phyloP scores from a whole-genome alignment of 2,329 filamentous ascomycete genomes.

The Claviceps quebecensis region DNA sequence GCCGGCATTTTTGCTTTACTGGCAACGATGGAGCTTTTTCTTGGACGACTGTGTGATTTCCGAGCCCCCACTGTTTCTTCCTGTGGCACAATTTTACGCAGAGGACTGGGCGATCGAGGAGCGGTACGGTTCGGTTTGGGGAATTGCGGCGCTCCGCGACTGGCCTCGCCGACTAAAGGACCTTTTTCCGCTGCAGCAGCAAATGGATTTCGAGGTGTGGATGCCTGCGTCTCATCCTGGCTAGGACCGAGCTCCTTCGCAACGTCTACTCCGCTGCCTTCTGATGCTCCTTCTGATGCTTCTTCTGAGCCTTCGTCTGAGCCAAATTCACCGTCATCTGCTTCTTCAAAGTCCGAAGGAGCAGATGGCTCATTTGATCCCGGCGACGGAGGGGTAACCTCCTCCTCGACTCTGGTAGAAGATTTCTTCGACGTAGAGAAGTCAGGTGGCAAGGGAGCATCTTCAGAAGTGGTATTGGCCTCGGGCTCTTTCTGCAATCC shows the following conservation, averaged over 20 bases:
- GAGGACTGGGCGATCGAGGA: constrained; percentile 59
- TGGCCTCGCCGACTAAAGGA: constrained; percentile 42
- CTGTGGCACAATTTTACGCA: constrained; percentile 43
- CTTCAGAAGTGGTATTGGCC: constrained; percentile 12
- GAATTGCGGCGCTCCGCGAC: constrained; percentile 36
- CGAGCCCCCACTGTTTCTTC: constrained; percentile 33
- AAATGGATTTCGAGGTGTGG: constrained; percentile 47
- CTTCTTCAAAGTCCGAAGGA: constrained; percentile 27
- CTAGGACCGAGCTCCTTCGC: constrained; percentile 47
- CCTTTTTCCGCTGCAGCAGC: constrained; percentile 29
- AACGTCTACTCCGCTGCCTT: constrained; percentile 51
- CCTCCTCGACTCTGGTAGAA: constrained; percentile 19
- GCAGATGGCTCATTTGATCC: constrained; percentile 20
- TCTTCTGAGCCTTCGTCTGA: constrained; percentile 36
- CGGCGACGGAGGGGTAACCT: constrained; percentile 26
- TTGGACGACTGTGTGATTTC: constrained; percentile 22
- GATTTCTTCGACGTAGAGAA: constrained; percentile 10
- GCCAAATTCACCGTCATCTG: constrained; percentile 21
- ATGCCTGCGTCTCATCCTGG: constrained; percentile 31
- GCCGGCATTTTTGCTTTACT: constrained; percentile 21
- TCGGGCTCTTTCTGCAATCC: constrained; percentile 8
- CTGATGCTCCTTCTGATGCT: constrained; percentile 16
- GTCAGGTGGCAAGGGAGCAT: constrained; percentile 20
- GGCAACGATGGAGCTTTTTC: constrained; percentile 25
- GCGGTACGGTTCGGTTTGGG: constrained; percentile 40